phyloP scores from a whole-genome alignment of 139 green algal species.

The Closterium sp. region DNA sequence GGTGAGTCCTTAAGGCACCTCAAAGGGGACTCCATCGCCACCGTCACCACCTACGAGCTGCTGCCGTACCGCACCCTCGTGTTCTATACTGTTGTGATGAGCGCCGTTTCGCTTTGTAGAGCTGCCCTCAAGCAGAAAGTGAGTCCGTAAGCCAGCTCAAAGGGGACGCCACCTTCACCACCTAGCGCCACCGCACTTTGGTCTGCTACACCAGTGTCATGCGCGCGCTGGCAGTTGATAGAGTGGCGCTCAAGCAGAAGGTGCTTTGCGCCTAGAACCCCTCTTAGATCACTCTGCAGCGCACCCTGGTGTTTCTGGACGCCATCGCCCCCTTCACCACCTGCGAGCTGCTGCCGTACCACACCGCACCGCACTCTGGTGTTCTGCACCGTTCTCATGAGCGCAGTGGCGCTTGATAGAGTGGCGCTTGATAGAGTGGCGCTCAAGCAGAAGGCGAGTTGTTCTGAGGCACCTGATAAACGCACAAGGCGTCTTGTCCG shows the following conservation, averaged over 20 bases:
- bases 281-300: slow-evolving; percentile 91
- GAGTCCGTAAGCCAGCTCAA: too few relatives aligned
- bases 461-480: too few relatives aligned
- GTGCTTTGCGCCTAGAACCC: slow-evolving; percentile 57
- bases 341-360: slow-evolving; percentile 92
- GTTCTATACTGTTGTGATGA: slow-evolving; percentile 87
- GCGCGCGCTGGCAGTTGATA: slow-evolving; percentile 71
- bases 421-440: slow-evolving; percentile 90
- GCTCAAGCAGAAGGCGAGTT: slow-evolving; percentile 60
- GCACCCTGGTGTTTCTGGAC: slow-evolving; percentile 82
- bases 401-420: slow-evolving; percentile 72
- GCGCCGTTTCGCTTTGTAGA: slow-evolving; percentile 72
- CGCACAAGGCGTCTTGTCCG: too few relatives aligned
- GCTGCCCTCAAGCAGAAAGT: slow-evolving; percentile 61
- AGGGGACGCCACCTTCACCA: slow-evolving; percentile 95
- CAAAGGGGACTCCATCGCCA: slow-evolving; percentile 92
- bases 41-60: slow-evolving; percentile 94
- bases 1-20: too few relatives aligned
- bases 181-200: slow-evolving; percentile 75
- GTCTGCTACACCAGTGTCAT: slow-evolving; percentile 90
- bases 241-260: slow-evolving; percentile 62
- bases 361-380: slow-evolving; percentile 77
- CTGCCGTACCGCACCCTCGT: slow-evolving; percentile 86
- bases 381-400: slow-evolving; percentile 86
- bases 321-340: slow-evolving; percentile 94